Base-by-base conservation (phyloP, 1,284 basidiomycete genomes). In the Paramarasmius palmivorus region DNA sequence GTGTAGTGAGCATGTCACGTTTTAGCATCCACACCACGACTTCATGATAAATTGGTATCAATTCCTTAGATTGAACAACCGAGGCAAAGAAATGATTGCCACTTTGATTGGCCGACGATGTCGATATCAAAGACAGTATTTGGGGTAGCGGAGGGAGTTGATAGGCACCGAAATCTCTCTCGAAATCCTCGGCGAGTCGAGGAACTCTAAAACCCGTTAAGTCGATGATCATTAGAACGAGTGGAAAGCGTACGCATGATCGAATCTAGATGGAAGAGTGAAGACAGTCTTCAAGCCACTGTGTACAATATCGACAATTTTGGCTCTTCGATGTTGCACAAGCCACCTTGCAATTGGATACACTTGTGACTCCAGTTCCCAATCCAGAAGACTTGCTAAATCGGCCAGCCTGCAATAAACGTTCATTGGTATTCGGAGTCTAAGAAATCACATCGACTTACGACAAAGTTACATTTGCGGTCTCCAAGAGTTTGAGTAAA, bases 21-120 rank as follows among this genome's bases (percentile, higher is more conserved):
- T 92, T 89, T 36, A 99, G 78, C 74, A 98, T 83, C 95, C 95
- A 99, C 41, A 90, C 72, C n/a, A 98, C 83, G 35, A 95, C 89
- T 38, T 92, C 84, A 53, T 90, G 81, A 65, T 92, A 96, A 39
- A 86, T 69, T 14, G 83, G 76, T 26, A 93, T 81, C 17, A 81
- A 72, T 26, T 90, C 86, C 59, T 87, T 85, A 22, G 77, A 74
- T 49, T 81, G 76, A 15, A 92, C 86, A 29, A 92, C 83, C 4
- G 83, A 81, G n/a, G 84, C 84, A 68, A 90, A 95, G 65, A 91
- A 90, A 64, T 79, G 89, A 67, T 77, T 86, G 37, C 82, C 79
- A 12, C 71, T 76, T 61, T 81, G 77, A 58, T 81, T 81, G 40
- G 82, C 79, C 20, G 85, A 81, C 0, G 84, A 79, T 1, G 82